Evolutionary conservation across 2,329 filamentous ascomycete genomes (phyloP), one percentile per base, ranked within the genome.

Genomic region (Aspergillus amoenus): DNA sequence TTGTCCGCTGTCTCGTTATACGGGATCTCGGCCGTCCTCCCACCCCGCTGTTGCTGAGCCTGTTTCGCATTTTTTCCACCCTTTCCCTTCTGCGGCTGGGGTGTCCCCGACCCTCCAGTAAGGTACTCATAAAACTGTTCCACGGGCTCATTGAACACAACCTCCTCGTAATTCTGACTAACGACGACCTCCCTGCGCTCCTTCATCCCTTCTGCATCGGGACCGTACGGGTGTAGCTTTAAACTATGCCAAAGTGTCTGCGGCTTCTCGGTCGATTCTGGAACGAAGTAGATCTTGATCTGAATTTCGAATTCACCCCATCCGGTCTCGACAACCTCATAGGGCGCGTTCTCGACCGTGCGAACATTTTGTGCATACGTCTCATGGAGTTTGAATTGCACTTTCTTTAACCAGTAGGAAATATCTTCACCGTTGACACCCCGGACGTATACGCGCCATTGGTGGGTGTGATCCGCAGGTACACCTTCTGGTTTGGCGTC

Each of bases 291-390:
- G 44, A 99, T 83, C 71, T 96, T 92, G 71, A 99, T 89, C 61
- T 93, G 90, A 68, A 99, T 95, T 73, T 94, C 91, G 78, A 99
- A 99, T 77, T 97, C 94, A 68, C 94, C 94, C 90, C 95, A 99
- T 48, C 94, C 94, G 0, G 94, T 97, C 76, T 97, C 94, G 61
- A 86, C 85, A 60, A 97, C 89, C 68, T 91, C 81, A 68, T 97
- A 99, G 11, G 81, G 92, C 69, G 90, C 84, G 59, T 85, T 84
- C 68, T 96, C 93, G 68, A 94, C 81, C 72, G 89, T 96, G 66
- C 94, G 89, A 21, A 94, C 84, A 56, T 90, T 90, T 74, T 97
- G 96, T 27, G 91, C 88, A 73, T 97, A 97, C 9, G 93, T 97
- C 75, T 97, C 93, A 81, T 97, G 93, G 15, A 99, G 85, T 76